Conservation (phyloP, 2,329 filamentous ascomycete genomes). For the Tympanopsis confertula region DNA sequence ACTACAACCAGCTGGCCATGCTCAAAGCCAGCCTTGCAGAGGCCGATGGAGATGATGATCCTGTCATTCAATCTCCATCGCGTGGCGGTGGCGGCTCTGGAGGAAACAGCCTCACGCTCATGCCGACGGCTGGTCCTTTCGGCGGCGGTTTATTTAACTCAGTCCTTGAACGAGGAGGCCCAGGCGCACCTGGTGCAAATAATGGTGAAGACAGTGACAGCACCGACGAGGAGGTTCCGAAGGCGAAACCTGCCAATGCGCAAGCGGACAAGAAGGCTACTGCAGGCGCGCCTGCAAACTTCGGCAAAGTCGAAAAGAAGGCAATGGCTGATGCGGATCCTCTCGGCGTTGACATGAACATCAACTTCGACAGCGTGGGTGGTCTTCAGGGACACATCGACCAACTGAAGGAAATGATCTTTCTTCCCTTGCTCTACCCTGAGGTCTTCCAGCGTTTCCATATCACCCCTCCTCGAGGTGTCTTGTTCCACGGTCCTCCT, state of each 20-base stretch:
- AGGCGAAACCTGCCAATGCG: slow-evolving; percentile 43
- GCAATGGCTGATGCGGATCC: slow-evolving; percentile 88
- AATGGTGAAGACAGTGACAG: slow-evolving; percentile 86
- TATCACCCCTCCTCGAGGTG: slow-evolving; percentile 85
- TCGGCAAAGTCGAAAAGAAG: slow-evolving; percentile 86
- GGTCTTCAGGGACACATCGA: slow-evolving; percentile 89
- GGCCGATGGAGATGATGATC: slow-evolving; percentile 55
- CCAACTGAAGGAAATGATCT: slow-evolving; percentile 97
- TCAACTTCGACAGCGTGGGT: slow-evolving; percentile 90
- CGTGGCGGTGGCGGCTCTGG: slow-evolving; percentile 52
- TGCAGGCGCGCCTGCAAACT: slow-evolving; percentile 52
- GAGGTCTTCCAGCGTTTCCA: slow-evolving; percentile 87
- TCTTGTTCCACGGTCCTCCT: slow-evolving; percentile 91
- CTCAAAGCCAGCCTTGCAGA: no score
- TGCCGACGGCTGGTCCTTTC: slow-evolving; percentile 86
- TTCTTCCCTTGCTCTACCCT: slow-evolving; percentile 83
- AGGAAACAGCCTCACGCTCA: slow-evolving; percentile 51
- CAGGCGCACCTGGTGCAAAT: slow-evolving; percentile 61
- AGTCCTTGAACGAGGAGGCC: slow-evolving; percentile 61
- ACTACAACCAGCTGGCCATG: not conserved
- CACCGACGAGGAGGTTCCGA: slow-evolving; percentile 80
- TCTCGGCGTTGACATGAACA: slow-evolving; percentile 79
- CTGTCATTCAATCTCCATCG: slow-evolving; percentile 67
- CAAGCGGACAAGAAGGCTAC: slow-evolving; percentile 40
- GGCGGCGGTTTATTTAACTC: slow-evolving; percentile 53